A percentile compares a stretch with the other conserved stretches of the same genome.
Conservation (phyloP, 495 filamentous ascomycete genomes). For the Neurospora sp. region DNA sequence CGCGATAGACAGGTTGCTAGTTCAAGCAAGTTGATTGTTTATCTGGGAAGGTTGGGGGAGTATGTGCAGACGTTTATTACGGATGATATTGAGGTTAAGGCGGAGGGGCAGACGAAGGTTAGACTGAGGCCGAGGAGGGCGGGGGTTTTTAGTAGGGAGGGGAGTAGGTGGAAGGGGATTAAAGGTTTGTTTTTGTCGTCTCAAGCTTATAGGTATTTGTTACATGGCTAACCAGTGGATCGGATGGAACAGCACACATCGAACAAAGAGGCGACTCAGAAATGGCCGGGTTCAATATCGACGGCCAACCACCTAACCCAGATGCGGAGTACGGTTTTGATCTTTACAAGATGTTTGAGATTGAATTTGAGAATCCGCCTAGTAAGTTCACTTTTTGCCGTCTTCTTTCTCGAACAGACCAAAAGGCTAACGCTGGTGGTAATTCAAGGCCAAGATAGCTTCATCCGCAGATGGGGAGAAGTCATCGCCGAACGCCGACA, state of each 20-base stretch:
- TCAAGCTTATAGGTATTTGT: too few relatives aligned
- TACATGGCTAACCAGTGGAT: not conserved
- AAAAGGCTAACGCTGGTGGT: too few relatives aligned
- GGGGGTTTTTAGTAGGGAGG: constrained; percentile 13
- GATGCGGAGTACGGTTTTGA: constrained; percentile 20
- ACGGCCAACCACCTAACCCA: constrained; percentile 15
- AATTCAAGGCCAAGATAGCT: constrained; percentile 19
- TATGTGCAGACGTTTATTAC: constrained; percentile 24
- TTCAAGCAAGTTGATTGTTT: constrained; percentile 18
- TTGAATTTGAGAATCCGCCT: constrained; percentile 28
- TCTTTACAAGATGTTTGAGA: constrained; percentile 28
- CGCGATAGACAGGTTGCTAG: constrained; percentile 19
- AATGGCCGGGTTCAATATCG: constrained; percentile 20
- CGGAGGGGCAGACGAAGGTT: constrained; percentile 18
- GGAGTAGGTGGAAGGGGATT: constrained; percentile 19
- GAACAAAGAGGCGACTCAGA: constrained; percentile 14
- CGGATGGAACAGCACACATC: constrained; percentile 10
- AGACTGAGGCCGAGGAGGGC: constrained; percentile 19
- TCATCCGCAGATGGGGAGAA: constrained; percentile 25
- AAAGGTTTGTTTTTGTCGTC: constrained; percentile 13
- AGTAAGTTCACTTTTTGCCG: constrained; percentile 18
- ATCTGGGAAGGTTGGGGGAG: constrained; percentile 20
- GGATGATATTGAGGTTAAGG: constrained; percentile 24
- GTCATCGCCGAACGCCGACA: constrained; percentile 20
- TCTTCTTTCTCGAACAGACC: too few relatives aligned